These are phyloP conservation scores for Nectriaceae sp. DNA, from an alignment of 2,329 filamentous ascomycete species.

Conservation along the genomic window DNA sequence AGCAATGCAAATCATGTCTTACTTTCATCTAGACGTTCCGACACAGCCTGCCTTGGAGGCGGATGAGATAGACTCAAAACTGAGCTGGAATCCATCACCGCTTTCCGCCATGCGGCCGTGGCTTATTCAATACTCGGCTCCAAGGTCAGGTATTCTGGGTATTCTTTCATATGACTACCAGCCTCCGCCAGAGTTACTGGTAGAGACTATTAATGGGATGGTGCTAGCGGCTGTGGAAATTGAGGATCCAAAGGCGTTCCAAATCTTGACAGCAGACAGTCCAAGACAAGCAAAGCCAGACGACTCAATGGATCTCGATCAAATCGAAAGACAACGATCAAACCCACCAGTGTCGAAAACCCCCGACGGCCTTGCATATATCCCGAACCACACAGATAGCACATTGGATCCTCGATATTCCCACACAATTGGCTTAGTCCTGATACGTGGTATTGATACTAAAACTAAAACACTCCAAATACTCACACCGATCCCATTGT, in stretches of 20 bases:
- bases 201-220: conserved; percentile 70
- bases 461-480: conserved; percentile 59
- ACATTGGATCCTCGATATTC: conserved; percentile 62
- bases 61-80: neutral
- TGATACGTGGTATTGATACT: conserved; percentile 70
- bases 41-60: conserved; percentile 20
- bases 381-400: conserved; percentile 55
- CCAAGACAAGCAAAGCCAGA: conserved; percentile 12
- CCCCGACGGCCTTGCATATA: conserved; percentile 61
- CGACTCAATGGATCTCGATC: conserved; percentile 5
- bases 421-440: conserved; percentile 61
- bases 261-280: conserved; percentile 23
- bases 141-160: conserved; percentile 57
- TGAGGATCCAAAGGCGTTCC: conserved; percentile 54
- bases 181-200: conserved; percentile 57
- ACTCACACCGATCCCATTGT: conserved; percentile 58
- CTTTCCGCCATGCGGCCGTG: conserved; percentile 61
- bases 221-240: conserved; percentile 67
- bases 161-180: conserved; percentile 70
- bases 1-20: conserved; percentile 78
- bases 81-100: conserved; percentile 54
- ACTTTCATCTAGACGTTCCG: conserved; percentile 59
- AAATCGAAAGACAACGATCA: neutral
- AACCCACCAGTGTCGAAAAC: conserved; percentile 19
- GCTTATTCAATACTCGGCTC: conserved; percentile 60